Evolutionary conservation across 2,329 filamentous ascomycete genomes (phyloP).

Genomic region (Seiridium unicorne): DNA sequence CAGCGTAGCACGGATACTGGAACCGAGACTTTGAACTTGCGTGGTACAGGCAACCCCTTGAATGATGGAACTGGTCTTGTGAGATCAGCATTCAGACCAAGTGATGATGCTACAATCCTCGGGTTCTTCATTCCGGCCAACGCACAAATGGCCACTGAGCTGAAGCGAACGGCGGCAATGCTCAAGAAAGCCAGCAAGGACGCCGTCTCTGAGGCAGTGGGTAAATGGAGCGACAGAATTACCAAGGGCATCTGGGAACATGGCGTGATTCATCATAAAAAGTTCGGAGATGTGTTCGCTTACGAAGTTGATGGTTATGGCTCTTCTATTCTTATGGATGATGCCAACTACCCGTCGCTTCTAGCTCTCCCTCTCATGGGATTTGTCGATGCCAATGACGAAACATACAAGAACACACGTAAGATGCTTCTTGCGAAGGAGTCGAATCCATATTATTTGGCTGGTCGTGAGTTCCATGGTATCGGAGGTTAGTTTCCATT

Average conservation of each 20-base stretch:
- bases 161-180: conserved; percentile 70
- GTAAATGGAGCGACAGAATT: conserved; percentile 61
- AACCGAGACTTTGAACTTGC: conserved; percentile 85
- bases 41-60: conserved; percentile 86
- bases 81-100: conserved; percentile 89
- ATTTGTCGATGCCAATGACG: conserved; percentile 64
- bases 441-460: conserved; percentile 87
- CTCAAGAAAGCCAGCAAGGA: conserved; percentile 61
- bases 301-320: conserved; percentile 89
- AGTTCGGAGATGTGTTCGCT: conserved; percentile 77
- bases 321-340: conserved; percentile 81
- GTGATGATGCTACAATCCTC: conserved; percentile 90
- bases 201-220: conserved; percentile 52
- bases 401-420: conserved; percentile 84
- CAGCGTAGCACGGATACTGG: conserved; percentile 75
- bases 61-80: conserved; percentile 81
- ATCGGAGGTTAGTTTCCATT: conserved; percentile 68
- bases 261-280: conserved; percentile 73
- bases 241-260: conserved; percentile 79
- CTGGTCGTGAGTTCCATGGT: conserved; percentile 74
- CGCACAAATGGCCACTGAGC: conserved; percentile 91
- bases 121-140: conserved; percentile 96
- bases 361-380: conserved; percentile 77
- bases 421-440: conserved; percentile 69
- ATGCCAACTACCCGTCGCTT: conserved; percentile 82